phyloP scores from a whole-genome alignment of 192 early-diverging fungal genomes.

The Dissophora ornata region DNA sequence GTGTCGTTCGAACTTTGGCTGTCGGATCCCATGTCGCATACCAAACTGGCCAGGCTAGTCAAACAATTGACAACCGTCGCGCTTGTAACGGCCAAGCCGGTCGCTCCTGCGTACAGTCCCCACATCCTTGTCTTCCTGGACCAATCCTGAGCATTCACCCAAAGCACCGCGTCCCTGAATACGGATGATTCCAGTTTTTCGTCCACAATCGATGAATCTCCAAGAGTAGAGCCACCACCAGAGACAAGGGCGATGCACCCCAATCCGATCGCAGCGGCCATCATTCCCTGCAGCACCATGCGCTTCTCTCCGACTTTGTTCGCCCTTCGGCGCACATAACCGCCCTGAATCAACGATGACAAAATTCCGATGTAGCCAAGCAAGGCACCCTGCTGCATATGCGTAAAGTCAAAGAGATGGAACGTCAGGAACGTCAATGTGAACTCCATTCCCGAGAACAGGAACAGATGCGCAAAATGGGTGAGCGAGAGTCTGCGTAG shows the following conservation, averaged over 20 bases:
- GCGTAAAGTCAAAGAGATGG: slow-evolving; percentile 87
- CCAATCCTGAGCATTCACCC: slow-evolving; percentile 50
- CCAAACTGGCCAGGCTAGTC: slow-evolving; percentile 78
- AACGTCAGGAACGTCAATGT: slow-evolving; percentile 96
- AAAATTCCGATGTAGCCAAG: slow-evolving; percentile 90
- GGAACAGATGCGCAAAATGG: slow-evolving; percentile 90
- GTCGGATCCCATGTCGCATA: slow-evolving; percentile 59
- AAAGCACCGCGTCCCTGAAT: not conserved
- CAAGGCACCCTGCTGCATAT: slow-evolving; percentile 89
- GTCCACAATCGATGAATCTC: slow-evolving; percentile 14
- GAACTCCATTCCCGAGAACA: slow-evolving; percentile 99
- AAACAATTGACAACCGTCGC: slow-evolving; percentile 96
- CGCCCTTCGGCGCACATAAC: slow-evolving; percentile 85
- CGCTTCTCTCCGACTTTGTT: slow-evolving; percentile 74
- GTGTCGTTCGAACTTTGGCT: not conserved
- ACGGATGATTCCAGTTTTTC: not conserved
- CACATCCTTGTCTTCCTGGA: slow-evolving; percentile 42
- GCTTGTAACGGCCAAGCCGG: slow-evolving; percentile 90
- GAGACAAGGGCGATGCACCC: slow-evolving; percentile 63
- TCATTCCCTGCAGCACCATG: slow-evolving; percentile 84
- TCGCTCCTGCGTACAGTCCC: slow-evolving; percentile 75
- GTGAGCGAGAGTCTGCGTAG: slow-evolving; percentile 68
- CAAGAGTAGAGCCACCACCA: slow-evolving; percentile 16
- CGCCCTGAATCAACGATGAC: slow-evolving; percentile 92
- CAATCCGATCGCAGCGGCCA: slow-evolving; percentile 73